Conservation (phyloP, 1,284 basidiomycete species). For the Cutaneotrichosporon mucoides region DNA sequence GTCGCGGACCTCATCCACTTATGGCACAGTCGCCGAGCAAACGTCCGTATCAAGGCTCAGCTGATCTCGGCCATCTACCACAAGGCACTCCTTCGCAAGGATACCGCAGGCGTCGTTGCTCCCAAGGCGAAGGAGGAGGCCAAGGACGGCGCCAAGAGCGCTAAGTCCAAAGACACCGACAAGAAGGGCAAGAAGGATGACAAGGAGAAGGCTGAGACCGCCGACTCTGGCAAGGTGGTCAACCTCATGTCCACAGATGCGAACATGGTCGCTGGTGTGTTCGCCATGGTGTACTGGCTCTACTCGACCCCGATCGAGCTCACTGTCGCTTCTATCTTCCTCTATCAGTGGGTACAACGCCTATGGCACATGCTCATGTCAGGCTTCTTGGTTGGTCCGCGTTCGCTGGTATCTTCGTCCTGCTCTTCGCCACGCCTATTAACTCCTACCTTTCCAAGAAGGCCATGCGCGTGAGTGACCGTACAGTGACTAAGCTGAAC, state of each 20-base stretch:
- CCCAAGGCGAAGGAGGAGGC: slow-evolving; percentile 51
- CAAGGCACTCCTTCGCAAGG: slow-evolving; percentile 79
- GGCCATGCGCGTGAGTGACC: slow-evolving; percentile 52
- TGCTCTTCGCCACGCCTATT: slow-evolving; percentile 65
- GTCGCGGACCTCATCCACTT: slow-evolving; percentile 71
- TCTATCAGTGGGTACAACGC: slow-evolving; percentile 63
- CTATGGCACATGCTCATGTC: slow-evolving; percentile 12
- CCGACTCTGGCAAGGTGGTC: slow-evolving; percentile 53
- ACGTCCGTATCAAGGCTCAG: slow-evolving; percentile 64
- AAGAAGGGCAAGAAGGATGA: slow-evolving; percentile 43
- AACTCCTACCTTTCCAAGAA: slow-evolving; percentile 51
- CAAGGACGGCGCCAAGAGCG: slow-evolving; percentile 27
- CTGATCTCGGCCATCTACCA: slow-evolving; percentile 78
- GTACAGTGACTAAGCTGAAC: slow-evolving; percentile 49
- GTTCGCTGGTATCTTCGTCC: slow-evolving; percentile 76
- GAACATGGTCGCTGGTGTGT: slow-evolving; percentile 34
- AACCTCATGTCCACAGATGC: slow-evolving; percentile 52
- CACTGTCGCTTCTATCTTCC: slow-evolving; percentile 65
- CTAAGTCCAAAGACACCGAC: slow-evolving; percentile 27
- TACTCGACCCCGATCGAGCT: slow-evolving; percentile 77
- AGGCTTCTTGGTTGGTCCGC: slow-evolving; percentile 78
- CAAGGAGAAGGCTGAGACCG: slow-evolving; percentile 22
- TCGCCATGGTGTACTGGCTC: slow-evolving; percentile 47
- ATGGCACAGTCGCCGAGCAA: slow-evolving; percentile 69
- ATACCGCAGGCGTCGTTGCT: slow-evolving; percentile 71